Evolutionary conservation across 805 yeast species (phyloP), one percentile per base, ranked within the genome.

Genomic region (Candida oleophila): DNA sequence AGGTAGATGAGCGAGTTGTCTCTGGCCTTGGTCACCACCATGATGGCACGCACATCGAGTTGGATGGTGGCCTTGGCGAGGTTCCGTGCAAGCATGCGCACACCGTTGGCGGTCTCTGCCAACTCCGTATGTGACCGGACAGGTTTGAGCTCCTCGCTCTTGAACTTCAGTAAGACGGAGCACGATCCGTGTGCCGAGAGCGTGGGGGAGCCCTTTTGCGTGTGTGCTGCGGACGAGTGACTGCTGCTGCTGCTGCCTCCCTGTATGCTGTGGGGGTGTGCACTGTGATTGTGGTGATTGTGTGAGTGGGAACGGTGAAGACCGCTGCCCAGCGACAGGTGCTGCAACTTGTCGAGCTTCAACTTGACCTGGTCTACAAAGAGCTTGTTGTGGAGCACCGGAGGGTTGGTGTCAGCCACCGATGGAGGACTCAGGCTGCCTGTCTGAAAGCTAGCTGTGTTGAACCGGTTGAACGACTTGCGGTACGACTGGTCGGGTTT

Each of bases 1-100:
- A 89, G 68, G 56, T 80, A 83, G 4, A 87, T 81, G 44, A 90
- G 68, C 4, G 89, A 82, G 55, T 86, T 83, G 61, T 90, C 97
- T 45, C 95, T 75, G 1, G 95, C 94, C 63, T 89, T 89, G n/a
- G 96, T 89, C 16, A 90, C 90, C 12, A 89, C 80, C 81, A 89
- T 76, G 16, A 89, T 80, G 15, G 87, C 81, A 39, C 77, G 76
- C 16, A 87, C 82, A 46, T 85, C 83, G 18, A 89, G 64, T 55
- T 82, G 83, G 22, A 89, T 82, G 3, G 87, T 84, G 3, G 91
- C 87, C 53, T 81, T 80, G 44, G 82, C 75, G 34, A 87, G 66
- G 61, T 85, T 85, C 51, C 82, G 83, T n/a, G 88, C 85, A 49
- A 87, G 69, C 70, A 83, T 75, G 40, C 94, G 73, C 4, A 87